Base-by-base conservation (phyloP, 768 basidiomycete genomes). In the Russula vinacea region DNA sequence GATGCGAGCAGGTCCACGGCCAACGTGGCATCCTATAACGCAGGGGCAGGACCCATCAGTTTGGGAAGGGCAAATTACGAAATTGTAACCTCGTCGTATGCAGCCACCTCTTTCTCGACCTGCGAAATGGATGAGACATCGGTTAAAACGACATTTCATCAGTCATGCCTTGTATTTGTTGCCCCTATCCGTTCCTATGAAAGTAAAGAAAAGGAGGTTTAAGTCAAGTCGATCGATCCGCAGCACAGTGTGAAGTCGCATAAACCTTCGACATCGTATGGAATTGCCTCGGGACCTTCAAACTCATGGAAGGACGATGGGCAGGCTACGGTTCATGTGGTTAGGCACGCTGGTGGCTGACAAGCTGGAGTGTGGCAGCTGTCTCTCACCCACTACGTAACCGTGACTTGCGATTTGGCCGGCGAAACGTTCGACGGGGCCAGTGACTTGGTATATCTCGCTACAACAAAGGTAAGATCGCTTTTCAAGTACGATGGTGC, bases 391-490 rank as follows among this genome's bases (percentile, higher is more conserved):
- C 13, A 91, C 90, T 53, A 93, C 83, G 68, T 83, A 92, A 67
- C 92, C 92, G 35, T 92, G 88, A 66, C 88, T 91, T 10, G 92
- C 92, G 68, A 94, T 92, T 76, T 90, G 89, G 16, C 89, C 86
- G 0, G 89, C 90, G 71, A 91, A 93, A 56, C 94, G 84, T 73
- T 95, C 94, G n/a, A 96, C 94, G 40, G 94, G 94, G 0, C 93
- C 93, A n/a, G 92, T 95, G 2, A 95, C 93, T 74, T 92, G 91
- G 73, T 97, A 98, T 60, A 98, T 98, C 77, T 96, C 94, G 70
- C 92, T 94, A 71, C 42, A 24, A 47, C 40, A 22, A 47, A 39
- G 35, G 49, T 49, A 52, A 50, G 13, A 44, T 39, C 37, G 26
- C 32, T 13, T 5, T 22, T 50, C 14, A 5, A n/a, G 50, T 33